phyloP scores from a whole-genome alignment of 2,329 filamentous ascomycete genomes.

The Nannizziopsis arthrosporioides region DNA sequence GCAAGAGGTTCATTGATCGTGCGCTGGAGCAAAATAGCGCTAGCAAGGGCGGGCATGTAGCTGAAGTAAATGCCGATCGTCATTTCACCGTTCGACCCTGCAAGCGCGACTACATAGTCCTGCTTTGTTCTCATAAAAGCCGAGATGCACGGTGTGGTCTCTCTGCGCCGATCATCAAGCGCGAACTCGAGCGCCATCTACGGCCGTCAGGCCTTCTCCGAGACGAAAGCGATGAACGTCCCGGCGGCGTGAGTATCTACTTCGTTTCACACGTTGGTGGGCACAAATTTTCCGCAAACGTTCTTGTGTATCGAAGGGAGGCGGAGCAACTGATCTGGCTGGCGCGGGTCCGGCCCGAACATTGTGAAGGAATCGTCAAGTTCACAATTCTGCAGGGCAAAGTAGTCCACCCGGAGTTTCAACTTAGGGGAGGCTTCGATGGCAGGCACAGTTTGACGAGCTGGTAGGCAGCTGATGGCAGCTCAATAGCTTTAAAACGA shows the following conservation, averaged over 20 bases:
- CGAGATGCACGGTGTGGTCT: slow-evolving; percentile 90
- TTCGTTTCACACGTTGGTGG: slow-evolving; percentile 94
- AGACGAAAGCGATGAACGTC: slow-evolving; percentile 67
- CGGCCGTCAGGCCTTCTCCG: slow-evolving; percentile 73
- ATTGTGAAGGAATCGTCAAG: slow-evolving; percentile 81
- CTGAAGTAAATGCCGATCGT: slow-evolving; percentile 21
- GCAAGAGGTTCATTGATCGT: slow-evolving; percentile 56
- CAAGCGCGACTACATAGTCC: slow-evolving; percentile 73
- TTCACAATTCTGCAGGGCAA: slow-evolving; percentile 89
- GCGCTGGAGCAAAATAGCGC: slow-evolving; percentile 61
- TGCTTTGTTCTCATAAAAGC: slow-evolving; percentile 86
- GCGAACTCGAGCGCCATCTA: slow-evolving; percentile 81
- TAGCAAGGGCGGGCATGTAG: not conserved
- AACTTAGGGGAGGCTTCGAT: slow-evolving; percentile 85
- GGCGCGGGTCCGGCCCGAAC: slow-evolving; percentile 68
- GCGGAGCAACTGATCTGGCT: slow-evolving; percentile 90
- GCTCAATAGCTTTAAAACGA: too few species aligned
- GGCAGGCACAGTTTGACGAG: slow-evolving; percentile 65
- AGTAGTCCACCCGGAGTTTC: slow-evolving; percentile 74
- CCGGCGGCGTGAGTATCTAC: slow-evolving; percentile 86
- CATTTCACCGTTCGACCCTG: slow-evolving; percentile 51
- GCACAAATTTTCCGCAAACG: slow-evolving; percentile 91
- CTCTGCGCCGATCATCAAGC: slow-evolving; percentile 75
- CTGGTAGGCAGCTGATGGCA: slow-evolving; percentile 52
- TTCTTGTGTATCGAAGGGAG: slow-evolving; percentile 63